Percentiles rank a stretch among this genome's conserved stretches.
These are phyloP conservation scores for Salix purpurea DNA, from an alignment of 345 rosid genomes.

Conservation along the genomic window DNA sequence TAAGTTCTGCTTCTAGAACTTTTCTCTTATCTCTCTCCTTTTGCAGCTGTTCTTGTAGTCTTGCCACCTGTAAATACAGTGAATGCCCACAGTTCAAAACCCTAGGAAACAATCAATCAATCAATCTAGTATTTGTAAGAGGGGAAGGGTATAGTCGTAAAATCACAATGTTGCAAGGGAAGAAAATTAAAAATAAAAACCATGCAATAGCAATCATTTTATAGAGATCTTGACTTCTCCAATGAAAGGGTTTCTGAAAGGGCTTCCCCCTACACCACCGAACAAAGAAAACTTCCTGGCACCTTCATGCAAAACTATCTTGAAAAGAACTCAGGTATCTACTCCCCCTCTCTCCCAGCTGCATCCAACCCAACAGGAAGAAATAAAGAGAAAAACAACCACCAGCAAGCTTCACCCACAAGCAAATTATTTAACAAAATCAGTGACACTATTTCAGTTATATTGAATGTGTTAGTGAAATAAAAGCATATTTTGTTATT, in stretches of 20 bases:
- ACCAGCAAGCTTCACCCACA: too few relatives aligned
- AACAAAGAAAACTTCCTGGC: not conserved
- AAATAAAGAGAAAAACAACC: too few relatives aligned
- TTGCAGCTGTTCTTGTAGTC: slow-evolving; percentile 72
- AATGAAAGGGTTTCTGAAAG: not conserved
- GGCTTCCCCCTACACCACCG: not conserved
- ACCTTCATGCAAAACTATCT: not conserved
- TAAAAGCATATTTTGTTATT: too few relatives aligned
- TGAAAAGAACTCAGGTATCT: not conserved
- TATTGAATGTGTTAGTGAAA: too few relatives aligned
- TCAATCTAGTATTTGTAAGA: not conserved
- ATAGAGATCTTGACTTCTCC: not conserved
- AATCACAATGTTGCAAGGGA: not conserved
- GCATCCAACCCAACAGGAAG: too few relatives aligned
- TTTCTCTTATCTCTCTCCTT: slow-evolving; percentile 60
- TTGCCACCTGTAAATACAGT: slow-evolving; percentile 54
- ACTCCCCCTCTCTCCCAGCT: not conserved
- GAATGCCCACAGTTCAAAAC: not conserved
- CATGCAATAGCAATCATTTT: not conserved
- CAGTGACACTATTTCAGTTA: too few relatives aligned
- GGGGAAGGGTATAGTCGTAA: not conserved
- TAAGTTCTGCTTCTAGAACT: slow-evolving; percentile 63
- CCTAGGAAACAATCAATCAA: not conserved
- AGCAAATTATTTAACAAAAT: not conserved
- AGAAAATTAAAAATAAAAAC: not conserved